phyloP scores from a whole-genome alignment of 208 protist genomes.

The Tritrichomonas musculus region DNA sequence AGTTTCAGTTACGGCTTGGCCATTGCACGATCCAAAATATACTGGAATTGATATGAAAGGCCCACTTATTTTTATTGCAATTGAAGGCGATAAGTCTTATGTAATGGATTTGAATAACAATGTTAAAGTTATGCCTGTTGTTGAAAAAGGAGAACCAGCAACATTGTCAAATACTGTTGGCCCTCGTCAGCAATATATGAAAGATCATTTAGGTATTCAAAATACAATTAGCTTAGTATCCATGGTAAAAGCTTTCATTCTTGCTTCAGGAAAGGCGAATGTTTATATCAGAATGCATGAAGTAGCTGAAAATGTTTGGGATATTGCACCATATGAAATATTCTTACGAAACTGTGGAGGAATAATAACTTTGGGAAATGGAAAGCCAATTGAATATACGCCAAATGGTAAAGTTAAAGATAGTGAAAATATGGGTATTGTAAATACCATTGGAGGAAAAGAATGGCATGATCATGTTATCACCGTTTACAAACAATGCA shows the following conservation, averaged over 20 bases:
- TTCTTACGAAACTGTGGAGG: not conserved
- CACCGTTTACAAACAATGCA: too few species aligned
- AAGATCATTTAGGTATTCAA: not conserved
- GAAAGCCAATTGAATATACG: not conserved
- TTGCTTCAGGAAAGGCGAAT: not conserved
- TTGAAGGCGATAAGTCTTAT: not conserved
- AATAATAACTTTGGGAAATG: not conserved
- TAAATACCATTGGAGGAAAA: not conserved
- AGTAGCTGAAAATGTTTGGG: not conserved
- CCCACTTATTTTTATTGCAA: not conserved
- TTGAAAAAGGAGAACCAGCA: not conserved
- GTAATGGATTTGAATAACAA: not conserved
- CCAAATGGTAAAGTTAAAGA: not conserved
- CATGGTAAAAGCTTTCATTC: not conserved
- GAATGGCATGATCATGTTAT: not conserved
- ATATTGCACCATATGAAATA: constrained; percentile 11
- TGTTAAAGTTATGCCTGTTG: too few species aligned
- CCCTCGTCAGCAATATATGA: not conserved
- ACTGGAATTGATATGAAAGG: not conserved
- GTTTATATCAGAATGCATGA: not conserved
- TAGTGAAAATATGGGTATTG: not conserved
- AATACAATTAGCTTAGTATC: not conserved
- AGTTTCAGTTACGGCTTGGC: not conserved
- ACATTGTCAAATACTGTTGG: not conserved
- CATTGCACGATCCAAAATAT: not conserved